Evolutionary conservation across 768 basidiomycete species (phyloP).

Genomic region (Suillus sp.): DNA sequence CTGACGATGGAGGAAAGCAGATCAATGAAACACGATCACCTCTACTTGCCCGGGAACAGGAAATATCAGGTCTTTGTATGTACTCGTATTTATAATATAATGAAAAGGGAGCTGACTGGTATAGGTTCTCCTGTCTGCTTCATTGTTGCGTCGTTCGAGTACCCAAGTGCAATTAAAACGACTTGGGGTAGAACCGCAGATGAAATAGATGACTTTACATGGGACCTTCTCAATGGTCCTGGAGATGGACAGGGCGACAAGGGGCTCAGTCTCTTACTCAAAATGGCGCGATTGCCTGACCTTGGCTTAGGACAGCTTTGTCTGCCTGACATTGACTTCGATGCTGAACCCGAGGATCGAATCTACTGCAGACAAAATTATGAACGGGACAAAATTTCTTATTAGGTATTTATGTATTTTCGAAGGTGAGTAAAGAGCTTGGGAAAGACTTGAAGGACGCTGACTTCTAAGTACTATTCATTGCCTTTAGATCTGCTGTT

Average conservation of each 20-base stretch:
- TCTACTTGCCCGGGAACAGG: conserved; percentile 58
- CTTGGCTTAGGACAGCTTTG: conserved; percentile 68
- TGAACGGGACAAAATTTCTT: background rate
- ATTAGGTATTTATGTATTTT: background rate
- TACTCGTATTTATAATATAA: conserved; percentile 14
- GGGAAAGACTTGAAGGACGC: conserved; percentile 2
- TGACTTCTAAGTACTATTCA: background rate
- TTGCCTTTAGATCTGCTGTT: background rate
- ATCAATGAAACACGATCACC: conserved; percentile 34
- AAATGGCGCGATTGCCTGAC: conserved; percentile 76
- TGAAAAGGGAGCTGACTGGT: conserved; percentile 11
- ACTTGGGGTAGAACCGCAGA: conserved; percentile 71
- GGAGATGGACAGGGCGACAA: conserved; percentile 38
- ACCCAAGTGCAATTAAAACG: conserved; percentile 61
- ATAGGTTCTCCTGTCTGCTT: conserved; percentile 81
- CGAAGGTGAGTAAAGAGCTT: conserved; percentile 1
- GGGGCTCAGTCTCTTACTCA: conserved; percentile 63
- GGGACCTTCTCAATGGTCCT: conserved; percentile 57
- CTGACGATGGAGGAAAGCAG: conserved; percentile 27
- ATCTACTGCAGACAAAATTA: background rate
- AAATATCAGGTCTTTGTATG: conserved; percentile 78
- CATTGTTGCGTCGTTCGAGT: conserved; percentile 66
- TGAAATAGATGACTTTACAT: conserved; percentile 67
- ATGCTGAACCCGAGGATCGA: conserved; percentile 19
- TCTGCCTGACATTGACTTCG: conserved; percentile 34